A percentile compares a stretch with the other conserved stretches of the same genome.
Conservation (phyloP, 306 rosid genomes). For the Boehmeria nivea region DNA sequence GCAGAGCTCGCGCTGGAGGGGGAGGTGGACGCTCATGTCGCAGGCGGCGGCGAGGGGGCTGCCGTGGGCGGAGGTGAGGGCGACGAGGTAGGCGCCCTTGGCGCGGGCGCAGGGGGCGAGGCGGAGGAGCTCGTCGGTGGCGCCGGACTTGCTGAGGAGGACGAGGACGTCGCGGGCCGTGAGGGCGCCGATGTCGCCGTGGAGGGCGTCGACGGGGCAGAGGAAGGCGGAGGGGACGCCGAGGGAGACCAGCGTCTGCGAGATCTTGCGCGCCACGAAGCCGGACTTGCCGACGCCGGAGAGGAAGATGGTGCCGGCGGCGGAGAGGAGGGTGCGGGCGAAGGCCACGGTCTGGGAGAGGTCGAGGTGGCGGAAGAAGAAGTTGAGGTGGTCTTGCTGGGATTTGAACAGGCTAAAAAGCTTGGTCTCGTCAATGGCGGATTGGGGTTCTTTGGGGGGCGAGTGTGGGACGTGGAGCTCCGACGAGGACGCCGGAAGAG, state of each 20-base stretch:
- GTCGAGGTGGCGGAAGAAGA: conserved; percentile 77
- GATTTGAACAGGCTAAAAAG: conserved; percentile 69
- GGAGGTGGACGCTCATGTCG: conserved; percentile 85
- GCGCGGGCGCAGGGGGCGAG: conserved; percentile 87
- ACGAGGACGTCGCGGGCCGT: conserved; percentile 54
- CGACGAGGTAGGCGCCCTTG: conserved; percentile 55
- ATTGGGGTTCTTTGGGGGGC: conserved; percentile 10
- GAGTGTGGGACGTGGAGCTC: not conserved
- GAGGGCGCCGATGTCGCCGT: conserved; percentile 92
- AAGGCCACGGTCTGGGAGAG: conserved; percentile 79
- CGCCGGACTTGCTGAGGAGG: conserved; percentile 85
- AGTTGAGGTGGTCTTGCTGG: conserved; percentile 88
- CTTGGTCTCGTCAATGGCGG: conserved; percentile 46
- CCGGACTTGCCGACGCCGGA: conserved; percentile 96
- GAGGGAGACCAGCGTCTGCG: conserved; percentile 92
- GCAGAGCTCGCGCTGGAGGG: conserved; percentile 79
- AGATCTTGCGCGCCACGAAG: conserved; percentile 92
- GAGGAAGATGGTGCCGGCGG: conserved; percentile 81
- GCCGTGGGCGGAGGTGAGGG: conserved; percentile 65
- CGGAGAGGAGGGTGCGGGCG: conserved; percentile 59
- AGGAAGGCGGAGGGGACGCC: conserved; percentile 73
- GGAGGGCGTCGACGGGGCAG: conserved; percentile 91
- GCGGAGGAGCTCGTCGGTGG: conserved; percentile 80
- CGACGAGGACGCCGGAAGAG: conserved; percentile 28
- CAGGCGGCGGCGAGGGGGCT: conserved; percentile 50